Evolutionary conservation across 176 grass and related monocot species (phyloP), one percentile per base, ranked within the genome.

Genomic region (Ensete ventricosum): DNA sequence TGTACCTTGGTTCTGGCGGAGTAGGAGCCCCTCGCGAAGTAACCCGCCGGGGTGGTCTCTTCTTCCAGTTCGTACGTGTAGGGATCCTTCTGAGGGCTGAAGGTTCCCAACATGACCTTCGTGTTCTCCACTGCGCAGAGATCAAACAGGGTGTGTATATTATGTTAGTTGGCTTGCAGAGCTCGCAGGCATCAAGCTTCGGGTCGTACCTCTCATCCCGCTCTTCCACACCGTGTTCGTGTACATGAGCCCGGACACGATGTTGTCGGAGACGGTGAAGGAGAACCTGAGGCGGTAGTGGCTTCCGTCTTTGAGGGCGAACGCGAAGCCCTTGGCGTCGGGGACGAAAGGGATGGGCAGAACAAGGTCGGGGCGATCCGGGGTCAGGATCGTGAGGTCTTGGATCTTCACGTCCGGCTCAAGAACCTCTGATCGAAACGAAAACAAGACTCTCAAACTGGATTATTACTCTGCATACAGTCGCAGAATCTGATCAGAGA

Each of bases 191-290:
- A 0, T 43, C 3, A 43, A 43, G 34, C 34, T 43, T 43, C 34
- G 34, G 23, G 16, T 14, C 27, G 57, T 68, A 96, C 96, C 91
- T 82, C 88, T 99, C 80, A 99, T 49, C 50, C 96, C 91, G 17
- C 84, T 91, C 80, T 99, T 99, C 96, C 91, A 99, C 62, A 99
- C 91, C 16, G 84, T 85, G 86, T 99, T 99, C 60, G 86, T 87
- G 86, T 99, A 99, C 23, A 82, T 83, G 66, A 99, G 96, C 54
- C 96, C 96, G 76, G 88, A 91, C 69, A 99, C 96, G 75, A 99
- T 99, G 76, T 99, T 99, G 77, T 88, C 85, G 80, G 49, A 84
- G 78, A 99, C 91, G 64, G 91, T 83, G 82, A 99, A 95, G 84
- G 83, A 82, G 88, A 99, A 99, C 76, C 85, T 94, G 80, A 99